A percentile compares a stretch with the other conserved stretches of the same genome.
These are phyloP conservation scores for Thyridium curvatum DNA, from an alignment of 2,329 filamentous ascomycete species.

Conservation along the genomic window DNA sequence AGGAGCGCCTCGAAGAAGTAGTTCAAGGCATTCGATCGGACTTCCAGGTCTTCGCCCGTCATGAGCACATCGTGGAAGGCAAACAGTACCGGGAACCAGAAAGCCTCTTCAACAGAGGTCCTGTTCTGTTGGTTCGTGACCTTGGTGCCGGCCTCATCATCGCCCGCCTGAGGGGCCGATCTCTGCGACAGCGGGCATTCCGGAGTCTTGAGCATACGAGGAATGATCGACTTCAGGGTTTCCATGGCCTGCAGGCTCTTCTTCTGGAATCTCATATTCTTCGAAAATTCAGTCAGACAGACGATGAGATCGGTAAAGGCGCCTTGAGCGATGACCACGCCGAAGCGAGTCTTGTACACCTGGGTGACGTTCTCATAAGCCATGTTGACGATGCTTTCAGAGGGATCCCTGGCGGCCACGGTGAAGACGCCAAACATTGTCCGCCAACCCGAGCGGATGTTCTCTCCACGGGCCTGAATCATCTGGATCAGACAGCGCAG, in stretches of 20 bases:
- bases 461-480: conserved; percentile 95
- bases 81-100: conserved; percentile 97
- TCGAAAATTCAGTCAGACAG: conserved; percentile 96
- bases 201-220: conserved; percentile 90
- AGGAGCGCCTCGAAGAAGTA: conserved; percentile 96
- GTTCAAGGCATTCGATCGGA: conserved; percentile 81
- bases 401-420: conserved; percentile 85
- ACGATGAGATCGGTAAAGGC: conserved; percentile 96
- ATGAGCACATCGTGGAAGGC: conserved; percentile 98
- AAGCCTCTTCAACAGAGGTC: conserved; percentile 92
- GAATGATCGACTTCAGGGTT: conserved; percentile 85
- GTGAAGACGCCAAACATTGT: conserved; percentile 99
- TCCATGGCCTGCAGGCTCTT: conserved; percentile 96
- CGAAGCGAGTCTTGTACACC: conserved; percentile 92
- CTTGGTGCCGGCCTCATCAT: conserved; percentile 32
- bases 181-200: conserved; percentile 84
- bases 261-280: conserved; percentile 98
- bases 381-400: conserved; percentile 92
- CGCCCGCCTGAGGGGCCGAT: conserved; percentile 20
- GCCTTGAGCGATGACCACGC: conserved; percentile 91
- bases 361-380: conserved; percentile 95
- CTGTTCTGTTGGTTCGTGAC: conserved; percentile 55
- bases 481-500: conserved; percentile 95
- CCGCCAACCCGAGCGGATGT: conserved; percentile 96
- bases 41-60: conserved; percentile 97